Evolutionary conservation across 2,329 filamentous ascomycete species (phyloP), one percentile per base, ranked within the genome.

Genomic region (Periconia sp.): DNA sequence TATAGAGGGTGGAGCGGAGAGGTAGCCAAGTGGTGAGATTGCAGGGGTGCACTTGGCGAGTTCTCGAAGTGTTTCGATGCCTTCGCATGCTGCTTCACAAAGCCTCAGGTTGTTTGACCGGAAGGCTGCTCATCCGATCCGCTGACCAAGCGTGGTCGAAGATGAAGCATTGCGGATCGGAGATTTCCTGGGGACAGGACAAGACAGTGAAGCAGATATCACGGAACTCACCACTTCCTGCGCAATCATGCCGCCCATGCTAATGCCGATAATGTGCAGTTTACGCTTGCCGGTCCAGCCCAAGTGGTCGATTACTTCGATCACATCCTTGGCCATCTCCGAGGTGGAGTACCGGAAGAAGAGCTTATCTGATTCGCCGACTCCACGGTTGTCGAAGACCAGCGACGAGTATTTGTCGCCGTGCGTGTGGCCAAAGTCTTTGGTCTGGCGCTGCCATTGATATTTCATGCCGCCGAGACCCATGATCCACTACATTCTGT

Each of bases 201-300:
- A 34, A 31, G 32, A 22, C 23, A 40, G 32, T 24, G 41, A 40
- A 43, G 22, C 29, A 37, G 30, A 42, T 16, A 21, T 36, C 17
- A 31, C 17, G 15, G 34, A 41, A 62, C 71, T 60, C 66, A 78
- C 80, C 4, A 96, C 63, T 72, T 96, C 91, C 70, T 95, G 91
- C 2, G 88, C 83, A 58, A 96, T 92, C 91, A 96, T 95, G 61
- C 91, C 90, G 51, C 90, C 90, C 80, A 95, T 88, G 46, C 86
- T 89, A 52, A 92, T 84, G 42, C 90, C 91, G 23, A 88, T 76
- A 38, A 95, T 67, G 72, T 96, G 84, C 11, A 86, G 55, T 37
- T 81, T 65, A 74, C 78, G 72, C 57, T 76, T 57, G 63, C 78
- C 51, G 40, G 69, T 83, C 88, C 88, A 95, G 50, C 83, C 84